phyloP scores from a whole-genome alignment of 169 alveolate genomes.

The Perkinsus olseni region DNA sequence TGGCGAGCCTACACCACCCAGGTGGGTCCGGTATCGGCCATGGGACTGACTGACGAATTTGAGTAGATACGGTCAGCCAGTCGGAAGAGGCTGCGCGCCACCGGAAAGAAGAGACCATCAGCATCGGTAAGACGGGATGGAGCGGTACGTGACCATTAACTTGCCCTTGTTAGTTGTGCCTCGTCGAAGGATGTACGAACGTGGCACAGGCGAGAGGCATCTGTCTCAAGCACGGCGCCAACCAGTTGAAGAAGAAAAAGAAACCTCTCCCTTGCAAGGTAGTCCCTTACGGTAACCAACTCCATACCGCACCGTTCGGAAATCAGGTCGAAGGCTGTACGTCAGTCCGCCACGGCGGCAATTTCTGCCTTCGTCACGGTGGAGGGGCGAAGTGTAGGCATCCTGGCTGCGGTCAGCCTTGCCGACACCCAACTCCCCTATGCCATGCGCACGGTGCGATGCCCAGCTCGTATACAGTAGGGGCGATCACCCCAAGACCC shows the following conservation, averaged over 20 bases:
- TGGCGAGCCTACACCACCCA: neutral
- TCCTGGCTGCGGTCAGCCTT: neutral
- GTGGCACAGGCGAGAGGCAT: neutral
- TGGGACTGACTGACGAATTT: neutral
- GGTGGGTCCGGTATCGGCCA: neutral
- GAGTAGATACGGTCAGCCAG: neutral
- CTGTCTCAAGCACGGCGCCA: slow-evolving; percentile 1
- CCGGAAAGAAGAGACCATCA: neutral
- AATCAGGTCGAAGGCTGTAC: neutral
- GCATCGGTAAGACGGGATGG: neutral
- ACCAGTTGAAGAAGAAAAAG: neutral
- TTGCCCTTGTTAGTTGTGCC: neutral
- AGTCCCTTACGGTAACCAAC: neutral
- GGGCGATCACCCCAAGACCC: neutral
- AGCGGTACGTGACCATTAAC: neutral
- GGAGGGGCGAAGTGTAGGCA: neutral
- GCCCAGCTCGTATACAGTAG: neutral
- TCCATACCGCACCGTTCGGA: neutral
- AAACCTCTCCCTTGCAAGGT: neutral
- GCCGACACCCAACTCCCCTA: neutral
- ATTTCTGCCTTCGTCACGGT: neutral
- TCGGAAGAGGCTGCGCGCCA: neutral
- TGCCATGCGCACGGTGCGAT: neutral
- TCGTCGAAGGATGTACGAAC: neutral
- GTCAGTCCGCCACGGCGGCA: neutral